phyloP scores from a whole-genome alignment of 2,329 filamentous ascomycete genomes.

The Aspergillus sp. region DNA sequence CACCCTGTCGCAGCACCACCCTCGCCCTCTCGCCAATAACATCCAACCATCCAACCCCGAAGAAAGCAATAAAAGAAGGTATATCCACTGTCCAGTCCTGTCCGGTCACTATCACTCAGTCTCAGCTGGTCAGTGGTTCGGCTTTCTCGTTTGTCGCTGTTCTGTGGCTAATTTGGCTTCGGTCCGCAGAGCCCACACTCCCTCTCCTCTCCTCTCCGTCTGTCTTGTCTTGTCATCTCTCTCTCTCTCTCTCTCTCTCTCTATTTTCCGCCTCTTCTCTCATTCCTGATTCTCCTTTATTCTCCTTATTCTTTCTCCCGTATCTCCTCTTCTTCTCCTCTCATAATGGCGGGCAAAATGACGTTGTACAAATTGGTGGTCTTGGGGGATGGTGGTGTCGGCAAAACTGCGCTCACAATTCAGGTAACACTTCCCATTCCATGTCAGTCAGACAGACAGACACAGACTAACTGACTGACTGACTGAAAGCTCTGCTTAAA shows the following conservation, averaged over 20 bases:
- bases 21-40: too few species aligned
- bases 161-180: too few species aligned
- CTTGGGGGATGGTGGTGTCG: constrained; percentile 85
- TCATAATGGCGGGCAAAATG: constrained; percentile 79
- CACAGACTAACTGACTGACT: not conserved
- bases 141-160: too few species aligned
- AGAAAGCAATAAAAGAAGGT: too few species aligned
- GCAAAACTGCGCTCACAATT: constrained; percentile 89
- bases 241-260: not conserved
- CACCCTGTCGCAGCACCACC: too few species aligned
- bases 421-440: constrained; percentile 42
- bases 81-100: too few species aligned
- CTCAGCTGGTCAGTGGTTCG: too few species aligned
- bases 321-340: not conserved
- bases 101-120: too few species aligned
- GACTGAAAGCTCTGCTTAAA: constrained; percentile 72
- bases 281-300: not conserved
- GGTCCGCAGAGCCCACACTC: not conserved
- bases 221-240: not conserved
- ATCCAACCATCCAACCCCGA: too few species aligned
- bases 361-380: constrained; percentile 94
- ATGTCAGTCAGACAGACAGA: not conserved
- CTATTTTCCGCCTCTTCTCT: not conserved
- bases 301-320: not conserved
- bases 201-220: not conserved